Evolutionary conservation across 208 protist species (phyloP), one percentile per base, ranked within the genome.

Genomic region (Spironucleus salmonicida): DNA sequence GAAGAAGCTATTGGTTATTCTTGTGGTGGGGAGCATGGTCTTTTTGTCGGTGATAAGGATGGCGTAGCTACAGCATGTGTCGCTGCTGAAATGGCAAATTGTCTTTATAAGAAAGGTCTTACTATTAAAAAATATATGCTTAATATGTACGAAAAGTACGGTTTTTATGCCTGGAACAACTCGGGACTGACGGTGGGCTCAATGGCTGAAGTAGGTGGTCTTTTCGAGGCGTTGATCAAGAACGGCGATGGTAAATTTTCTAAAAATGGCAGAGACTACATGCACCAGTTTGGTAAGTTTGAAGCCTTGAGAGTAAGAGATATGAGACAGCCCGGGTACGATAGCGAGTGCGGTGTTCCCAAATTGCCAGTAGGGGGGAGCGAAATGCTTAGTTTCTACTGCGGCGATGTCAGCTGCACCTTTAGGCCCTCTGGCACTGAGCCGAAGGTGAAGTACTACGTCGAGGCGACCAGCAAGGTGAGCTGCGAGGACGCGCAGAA

Each of bases 361-460:
- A 75, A 58, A 19, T 35, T 58, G 13, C 69, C 53, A 58, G 19
- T 59, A 2, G n/a, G 45, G 2, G 32, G 84, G 15, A 87, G 84
- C 58, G 86, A 93, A 41, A 94, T 97, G 86, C 89, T 97, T 61
- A 97, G 91, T 11, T 92, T 93, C 23, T 89, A 82, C 76, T 92
- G 97, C 71, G 87, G 88, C 26, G 93, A 96, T 80, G 79, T 85
- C 57, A 85, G 83, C 2, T 81, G 91, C 11, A 96, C 93, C 4
- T 59, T 98, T 15, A 88, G 94, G 57, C 88, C 90, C 53, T 91
- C 85, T 78, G 94, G 94, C 1, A 98, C 94, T 34, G 93, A 98
- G 80, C 94, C 94, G 57, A 98, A 98, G 81, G 82, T 98, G n/a
- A 98, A 98, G 85, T 97, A 86, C n/a, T 86, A 86, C 75, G 39